phyloP scores from a whole-genome alignment of 306 rosid species.

The Acmispon strigosus region DNA sequence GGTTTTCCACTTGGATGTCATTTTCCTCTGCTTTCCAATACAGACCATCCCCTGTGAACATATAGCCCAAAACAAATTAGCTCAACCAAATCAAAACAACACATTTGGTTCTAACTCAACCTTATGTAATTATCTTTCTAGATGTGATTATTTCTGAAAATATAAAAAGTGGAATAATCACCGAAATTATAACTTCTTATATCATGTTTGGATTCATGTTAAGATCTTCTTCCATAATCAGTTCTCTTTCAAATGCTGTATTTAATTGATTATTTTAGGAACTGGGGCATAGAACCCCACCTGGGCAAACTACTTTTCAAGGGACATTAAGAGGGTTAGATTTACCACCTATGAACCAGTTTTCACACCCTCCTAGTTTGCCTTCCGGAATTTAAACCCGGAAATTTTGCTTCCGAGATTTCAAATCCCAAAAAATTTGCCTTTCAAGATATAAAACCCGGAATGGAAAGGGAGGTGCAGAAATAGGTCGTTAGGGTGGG shows the following conservation, averaged over 20 bases:
- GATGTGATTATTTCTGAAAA: background rate
- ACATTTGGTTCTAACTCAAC: background rate
- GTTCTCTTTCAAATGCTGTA: too few species aligned
- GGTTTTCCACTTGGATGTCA: constrained; percentile 52
- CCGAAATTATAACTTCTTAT: background rate
- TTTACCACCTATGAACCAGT: too few species aligned
- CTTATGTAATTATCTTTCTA: background rate
- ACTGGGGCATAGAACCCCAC: constrained; percentile 5
- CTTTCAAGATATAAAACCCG: too few species aligned
- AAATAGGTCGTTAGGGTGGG: too few species aligned
- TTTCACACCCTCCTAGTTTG: too few species aligned
- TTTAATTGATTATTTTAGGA: background rate
- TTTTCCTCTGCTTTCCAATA: constrained; percentile 72
- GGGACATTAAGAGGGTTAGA: background rate
- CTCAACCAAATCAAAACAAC: background rate
- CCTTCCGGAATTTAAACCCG: too few species aligned
- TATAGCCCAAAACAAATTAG: background rate
- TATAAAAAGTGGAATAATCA: background rate
- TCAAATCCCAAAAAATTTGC: too few species aligned
- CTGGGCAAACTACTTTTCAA: constrained; percentile 2
- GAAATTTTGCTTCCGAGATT: too few species aligned
- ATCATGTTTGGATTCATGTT: too few species aligned
- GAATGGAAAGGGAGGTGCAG: too few species aligned
- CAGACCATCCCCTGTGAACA: constrained; percentile 50
- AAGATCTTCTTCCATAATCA: too few species aligned